Base-by-base conservation (phyloP, 805 yeast species). In the Dipodascus albidus region DNA sequence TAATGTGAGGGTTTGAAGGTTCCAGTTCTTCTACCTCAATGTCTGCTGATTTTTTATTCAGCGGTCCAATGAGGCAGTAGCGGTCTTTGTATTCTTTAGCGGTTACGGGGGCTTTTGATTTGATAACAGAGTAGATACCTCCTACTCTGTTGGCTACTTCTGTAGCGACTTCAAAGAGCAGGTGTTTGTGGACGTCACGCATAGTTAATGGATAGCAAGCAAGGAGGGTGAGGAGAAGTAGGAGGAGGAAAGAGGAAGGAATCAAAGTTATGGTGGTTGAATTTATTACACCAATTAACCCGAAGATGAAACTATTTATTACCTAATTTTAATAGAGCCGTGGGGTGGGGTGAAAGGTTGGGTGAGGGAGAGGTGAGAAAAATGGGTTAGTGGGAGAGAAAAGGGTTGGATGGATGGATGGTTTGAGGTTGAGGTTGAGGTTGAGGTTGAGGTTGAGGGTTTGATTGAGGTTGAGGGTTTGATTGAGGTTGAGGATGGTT, bases 111-210 rank as follows among this genome's bases (percentile, higher is more conserved):
- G 97, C 97, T 70, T 91, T 91, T 9, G 96, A 87, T 68, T 93
- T 93, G 64, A 91, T 77, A 52, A 91, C 99, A 3, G 98, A 90
- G 73, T 91, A 91, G 67, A 91, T 91, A 38, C 99, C 99, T 51
- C 99, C 99, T 21, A 91, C 98, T 63, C 95, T 77, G 74, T 93
- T 90, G 63, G 98, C 98, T 51, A 91, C 97, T 68, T 91, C 99
- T 1, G 99, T 91, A 57, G 98, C 96, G 48, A 87, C 85, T 73
- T 91, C 99, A 64, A 91, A 89, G 50, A 93, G 77, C 53, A 90
- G 74, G 66, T 88, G 96, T 67, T 87, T 83, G 62, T 84, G 80
- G 57, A 91, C 82, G 74, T 88, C 96, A 71, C 98, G 80, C 88
- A 85, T 84, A 19, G 44, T 38, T 11, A 6, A 14, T 4, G n/a